phyloP scores from a whole-genome alignment of 352 stramenopile genomes.

The Phytophthora palmivora region DNA sequence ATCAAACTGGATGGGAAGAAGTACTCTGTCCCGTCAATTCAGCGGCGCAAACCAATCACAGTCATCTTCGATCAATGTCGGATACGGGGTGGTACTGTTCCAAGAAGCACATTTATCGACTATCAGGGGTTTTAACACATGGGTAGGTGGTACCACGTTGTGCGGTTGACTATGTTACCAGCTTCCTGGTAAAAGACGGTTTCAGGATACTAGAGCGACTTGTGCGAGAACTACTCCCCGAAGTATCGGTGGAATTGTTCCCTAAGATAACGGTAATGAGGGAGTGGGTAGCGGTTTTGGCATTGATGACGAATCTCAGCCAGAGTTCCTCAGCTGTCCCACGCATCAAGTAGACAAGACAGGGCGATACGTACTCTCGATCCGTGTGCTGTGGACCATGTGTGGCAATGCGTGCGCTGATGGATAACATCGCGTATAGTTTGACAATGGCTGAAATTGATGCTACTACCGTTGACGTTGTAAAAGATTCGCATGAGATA shows the following conservation, averaged over 20 bases:
- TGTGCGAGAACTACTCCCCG: conserved; percentile 7
- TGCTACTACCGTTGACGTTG: no score
- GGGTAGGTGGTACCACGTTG: conserved; percentile 13
- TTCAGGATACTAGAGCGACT: conserved; percentile 22
- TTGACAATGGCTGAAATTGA: no score
- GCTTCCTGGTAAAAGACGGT: conserved; percentile 37
- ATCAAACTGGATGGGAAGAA: conserved; percentile 9
- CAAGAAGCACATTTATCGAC: conserved; percentile 17
- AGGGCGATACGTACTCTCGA: no score
- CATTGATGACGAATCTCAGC: no score
- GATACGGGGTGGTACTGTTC: background rate
- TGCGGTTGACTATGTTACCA: conserved; percentile 36
- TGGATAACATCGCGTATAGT: background rate
- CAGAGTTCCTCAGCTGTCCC: no score
- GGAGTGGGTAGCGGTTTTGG: no score
- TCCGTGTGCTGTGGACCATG: background rate
- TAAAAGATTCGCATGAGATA: conserved; percentile 12
- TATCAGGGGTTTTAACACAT: conserved; percentile 16
- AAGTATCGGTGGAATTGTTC: background rate
- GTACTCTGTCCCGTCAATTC: conserved; percentile 13
- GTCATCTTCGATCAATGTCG: conserved; percentile 10
- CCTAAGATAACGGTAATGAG: conserved; percentile 1
- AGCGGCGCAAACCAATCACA: conserved; percentile 1
- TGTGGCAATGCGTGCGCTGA: background rate
- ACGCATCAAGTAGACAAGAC: no score